A percentile compares a stretch with the other conserved stretches of the same genome.
Conservation (phyloP, 768 basidiomycete species). For the Leucosporidium yakuticum region DNA sequence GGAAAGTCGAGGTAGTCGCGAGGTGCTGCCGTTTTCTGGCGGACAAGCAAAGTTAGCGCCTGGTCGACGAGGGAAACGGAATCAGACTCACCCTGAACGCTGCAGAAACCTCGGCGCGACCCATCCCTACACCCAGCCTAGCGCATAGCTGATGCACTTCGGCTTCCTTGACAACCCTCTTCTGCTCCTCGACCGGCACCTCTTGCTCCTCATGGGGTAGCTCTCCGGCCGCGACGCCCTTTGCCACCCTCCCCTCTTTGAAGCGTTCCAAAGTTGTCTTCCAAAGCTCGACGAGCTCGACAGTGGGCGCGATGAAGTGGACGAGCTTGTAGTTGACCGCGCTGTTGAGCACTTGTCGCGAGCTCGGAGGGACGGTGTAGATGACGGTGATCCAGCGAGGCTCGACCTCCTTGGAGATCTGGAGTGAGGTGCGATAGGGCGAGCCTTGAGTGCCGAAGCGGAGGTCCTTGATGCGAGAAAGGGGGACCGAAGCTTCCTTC, state of each 20-base stretch:
- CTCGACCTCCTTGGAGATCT: conserved; percentile 24
- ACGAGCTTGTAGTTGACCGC: conserved; percentile 25
- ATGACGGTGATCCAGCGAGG: conserved; percentile 33
- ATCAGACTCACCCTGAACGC: conserved; percentile 20
- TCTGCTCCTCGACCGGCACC: conserved; percentile 9
- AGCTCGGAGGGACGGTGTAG: conserved; percentile 17
- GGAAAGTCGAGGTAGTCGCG: conserved; percentile 57
- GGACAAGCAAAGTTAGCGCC: not conserved
- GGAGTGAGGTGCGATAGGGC: conserved; percentile 31
- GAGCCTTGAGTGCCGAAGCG: conserved; percentile 27
- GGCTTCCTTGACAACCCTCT: conserved; percentile 20
- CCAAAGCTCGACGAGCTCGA: conserved; percentile 14
- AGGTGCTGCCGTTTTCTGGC: conserved; percentile 24
- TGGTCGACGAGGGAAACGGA: too few species aligned
- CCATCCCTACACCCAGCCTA: conserved; percentile 28
- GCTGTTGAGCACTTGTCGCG: not conserved
- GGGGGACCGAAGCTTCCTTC: conserved; percentile 15
- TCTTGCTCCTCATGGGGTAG: conserved; percentile 21
- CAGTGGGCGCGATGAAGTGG: conserved; percentile 24
- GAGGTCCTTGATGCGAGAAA: conserved; percentile 26
- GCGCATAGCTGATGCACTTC: conserved; percentile 25
- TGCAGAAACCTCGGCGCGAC: conserved; percentile 15
- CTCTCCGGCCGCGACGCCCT: not conserved
- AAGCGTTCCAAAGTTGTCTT: not conserved
- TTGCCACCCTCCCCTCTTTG: not conserved